Evolutionary conservation across 1,284 basidiomycete genomes (phyloP).

Genomic region (Laetiporus sulphureus): DNA sequence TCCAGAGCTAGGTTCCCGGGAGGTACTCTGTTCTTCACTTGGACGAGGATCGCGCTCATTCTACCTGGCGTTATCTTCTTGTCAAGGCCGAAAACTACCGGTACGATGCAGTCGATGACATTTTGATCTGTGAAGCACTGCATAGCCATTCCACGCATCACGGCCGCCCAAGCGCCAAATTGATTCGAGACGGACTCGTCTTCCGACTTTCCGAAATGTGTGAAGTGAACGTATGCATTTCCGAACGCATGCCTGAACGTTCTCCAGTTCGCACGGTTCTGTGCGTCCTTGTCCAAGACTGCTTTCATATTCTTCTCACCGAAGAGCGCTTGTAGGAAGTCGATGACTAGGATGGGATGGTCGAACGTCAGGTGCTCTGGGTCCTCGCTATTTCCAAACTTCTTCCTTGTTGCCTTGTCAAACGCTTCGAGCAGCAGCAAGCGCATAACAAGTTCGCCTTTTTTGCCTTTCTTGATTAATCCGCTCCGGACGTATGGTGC

Average conservation of each 20-base stretch:
- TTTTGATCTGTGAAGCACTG: neutral
- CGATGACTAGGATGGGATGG: neutral
- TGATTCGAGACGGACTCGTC: neutral
- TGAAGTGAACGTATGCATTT: conserved; percentile 8
- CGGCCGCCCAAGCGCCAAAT: neutral
- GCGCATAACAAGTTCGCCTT: conserved; percentile 7
- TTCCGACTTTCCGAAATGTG: conserved; percentile 7
- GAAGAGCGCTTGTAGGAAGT: conserved; percentile 7
- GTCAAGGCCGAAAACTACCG: conserved; percentile 3
- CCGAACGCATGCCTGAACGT: conserved; percentile 6
- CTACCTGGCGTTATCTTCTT: neutral
- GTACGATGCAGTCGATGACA: conserved; percentile 7
- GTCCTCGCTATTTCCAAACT: neutral
- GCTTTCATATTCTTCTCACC: neutral
- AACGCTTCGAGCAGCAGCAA: conserved; percentile 5
- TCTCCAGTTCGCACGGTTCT: neutral
- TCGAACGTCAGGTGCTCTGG: neutral
- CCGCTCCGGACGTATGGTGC: neutral
- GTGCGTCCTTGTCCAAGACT: neutral
- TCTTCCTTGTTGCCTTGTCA: conserved; percentile 1
- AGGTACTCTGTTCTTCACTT: conserved; percentile 1
- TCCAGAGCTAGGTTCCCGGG: neutral
- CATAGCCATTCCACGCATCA: conserved; percentile 7
- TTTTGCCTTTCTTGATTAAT: conserved; percentile 5
- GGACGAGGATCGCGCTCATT: conserved; percentile 8